Conservation (phyloP, 306 rosid genomes). For the Gleditsia sinensis region DNA sequence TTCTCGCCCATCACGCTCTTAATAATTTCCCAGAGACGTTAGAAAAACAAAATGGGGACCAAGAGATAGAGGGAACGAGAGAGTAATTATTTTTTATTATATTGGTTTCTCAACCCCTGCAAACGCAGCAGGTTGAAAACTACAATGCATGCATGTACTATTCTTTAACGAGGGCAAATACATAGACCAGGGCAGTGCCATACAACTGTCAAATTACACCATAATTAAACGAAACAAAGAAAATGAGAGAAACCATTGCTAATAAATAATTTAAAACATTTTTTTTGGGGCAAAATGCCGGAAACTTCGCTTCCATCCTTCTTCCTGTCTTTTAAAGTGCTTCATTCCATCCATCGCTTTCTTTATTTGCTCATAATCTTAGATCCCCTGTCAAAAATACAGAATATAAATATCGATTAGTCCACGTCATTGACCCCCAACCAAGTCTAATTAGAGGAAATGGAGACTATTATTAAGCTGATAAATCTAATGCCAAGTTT, state of each 20-base stretch:
- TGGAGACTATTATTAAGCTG: neutral
- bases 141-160: constrained; percentile 38
- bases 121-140: constrained; percentile 40
- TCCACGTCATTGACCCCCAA: constrained; percentile 7
- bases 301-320: constrained; percentile 53
- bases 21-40: neutral
- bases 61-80: neutral
- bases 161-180: neutral
- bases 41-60: neutral
- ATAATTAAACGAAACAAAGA: neutral
- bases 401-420: neutral
- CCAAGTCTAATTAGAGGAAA: neutral
- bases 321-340: constrained; percentile 22
- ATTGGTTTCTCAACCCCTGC: constrained; percentile 40
- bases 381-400: constrained; percentile 42
- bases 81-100: constrained; percentile 29
- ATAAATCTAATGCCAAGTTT: too few relatives aligned
- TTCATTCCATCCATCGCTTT: constrained; percentile 43
- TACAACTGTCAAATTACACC: constrained; percentile 40
- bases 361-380: constrained; percentile 51
- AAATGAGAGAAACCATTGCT: constrained; percentile 1
- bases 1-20: neutral
- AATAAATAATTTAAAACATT: constrained; percentile 18
- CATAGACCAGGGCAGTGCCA: constrained; percentile 32
- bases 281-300: constrained; percentile 29